Percentiles rank a stretch among this genome's conserved stretches.
phyloP scores from a whole-genome alignment of 345 rosid genomes.

The Sonneratia alba region DNA sequence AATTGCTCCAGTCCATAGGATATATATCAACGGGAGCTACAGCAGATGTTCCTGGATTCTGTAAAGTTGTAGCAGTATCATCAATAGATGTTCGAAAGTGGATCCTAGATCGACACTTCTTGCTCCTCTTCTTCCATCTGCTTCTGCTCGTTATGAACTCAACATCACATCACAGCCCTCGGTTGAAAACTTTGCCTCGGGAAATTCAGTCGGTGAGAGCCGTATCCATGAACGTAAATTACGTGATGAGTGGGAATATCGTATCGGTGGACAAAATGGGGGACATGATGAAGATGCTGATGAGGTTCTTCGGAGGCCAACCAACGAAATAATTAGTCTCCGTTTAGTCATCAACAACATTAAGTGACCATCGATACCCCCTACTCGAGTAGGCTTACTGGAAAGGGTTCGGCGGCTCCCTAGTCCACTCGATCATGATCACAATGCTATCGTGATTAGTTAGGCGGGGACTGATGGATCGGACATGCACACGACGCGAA shows the following conservation, averaged over 20 bases:
- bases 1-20: constrained; percentile 2
- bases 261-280: too few species aligned
- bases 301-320: neutral
- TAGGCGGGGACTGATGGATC: neutral
- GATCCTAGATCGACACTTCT: neutral
- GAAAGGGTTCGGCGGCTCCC: neutral
- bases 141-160: neutral
- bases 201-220: neutral
- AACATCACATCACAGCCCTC: neutral
- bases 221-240: neutral
- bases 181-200: neutral
- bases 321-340: neutral
- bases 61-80: constrained; percentile 1
- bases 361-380: neutral
- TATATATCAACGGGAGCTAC: neutral
- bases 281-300: neutral
- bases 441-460: neutral
- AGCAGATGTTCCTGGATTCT: constrained; percentile 3
- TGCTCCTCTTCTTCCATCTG: neutral
- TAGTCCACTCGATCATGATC: neutral
- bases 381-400: too few species aligned
- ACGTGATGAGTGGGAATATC: neutral
- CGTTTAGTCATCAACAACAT: neutral
- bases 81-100: neutral
- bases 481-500: neutral